Evolutionary conservation across 345 rosid species (phyloP), one percentile per base, ranked within the genome.

Genomic region (Hibiscus trionum): DNA sequence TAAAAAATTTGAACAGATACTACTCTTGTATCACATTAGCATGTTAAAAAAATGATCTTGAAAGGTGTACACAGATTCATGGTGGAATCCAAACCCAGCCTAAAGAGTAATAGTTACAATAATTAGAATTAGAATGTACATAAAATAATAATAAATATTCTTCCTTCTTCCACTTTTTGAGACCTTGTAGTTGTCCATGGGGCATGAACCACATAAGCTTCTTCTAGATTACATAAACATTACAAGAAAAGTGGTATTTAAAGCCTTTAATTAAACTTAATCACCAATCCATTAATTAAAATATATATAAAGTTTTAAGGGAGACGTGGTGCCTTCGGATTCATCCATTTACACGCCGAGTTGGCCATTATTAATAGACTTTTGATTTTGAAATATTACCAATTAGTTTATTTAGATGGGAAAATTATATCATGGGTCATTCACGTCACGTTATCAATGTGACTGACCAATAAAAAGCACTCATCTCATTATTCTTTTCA

Each of bases 141-240:
- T n/a, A 42, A 8, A n/a, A 52, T 16, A 16, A 16, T 52, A 10
- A 37, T 9, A 4, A 19, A 21, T 56, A 56, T 19, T 21, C 10
- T 21, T 56, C 29, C 6, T 75, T 72, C 74, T 49, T 49, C 56
- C 70, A 79, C 91, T 83, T 88, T 83, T 66, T 71, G 81, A 55
- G 84, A 76, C 65, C 64, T 59, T 21, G 26, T 19, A 55, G 15
- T 11, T 84, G 91, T 83, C 90, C 81, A 88, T 76, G 87, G 91
- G 83, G 88, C 80, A 73, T 87, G 89, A 83, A 89, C 84, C 73
- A 27, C 46, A 0, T 50, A 33, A 42, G 64, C 69, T 44, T 5
- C 29, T 58, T 57, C 44, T 4, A 55, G 26, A 55, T 55, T 19
- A 2, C 27, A 55, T 79, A 81, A 86, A 1, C 12, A 55, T 79